A percentile compares a stretch with the other conserved stretches of the same genome.
Evolutionary conservation across 306 rosid species (phyloP).

Genomic region (Biancaea sappan): DNA sequence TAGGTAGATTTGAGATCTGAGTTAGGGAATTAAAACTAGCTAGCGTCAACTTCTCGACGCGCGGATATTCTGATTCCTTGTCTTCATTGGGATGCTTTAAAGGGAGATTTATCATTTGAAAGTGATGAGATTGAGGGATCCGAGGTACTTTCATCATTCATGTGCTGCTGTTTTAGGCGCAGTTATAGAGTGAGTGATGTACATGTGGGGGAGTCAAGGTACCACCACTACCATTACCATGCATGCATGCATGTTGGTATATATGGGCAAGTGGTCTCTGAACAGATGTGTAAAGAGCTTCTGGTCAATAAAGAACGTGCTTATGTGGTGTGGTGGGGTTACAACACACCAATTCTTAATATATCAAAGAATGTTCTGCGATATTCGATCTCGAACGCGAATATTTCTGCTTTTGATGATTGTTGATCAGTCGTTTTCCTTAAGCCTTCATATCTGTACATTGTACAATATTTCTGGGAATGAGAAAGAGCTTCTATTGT

Average conservation of each 20-base stretch:
- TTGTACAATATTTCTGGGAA: neutral
- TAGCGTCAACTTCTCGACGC: slow-evolving; percentile 2
- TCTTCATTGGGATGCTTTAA: slow-evolving; percentile 25
- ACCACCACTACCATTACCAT: slow-evolving; percentile 23
- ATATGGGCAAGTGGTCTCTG: too few relatives aligned
- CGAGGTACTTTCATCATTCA: slow-evolving; percentile 62
- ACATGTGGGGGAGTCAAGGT: slow-evolving; percentile 30
- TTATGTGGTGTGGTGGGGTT: neutral
- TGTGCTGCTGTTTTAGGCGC: slow-evolving; percentile 40
- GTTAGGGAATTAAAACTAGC: too few relatives aligned
- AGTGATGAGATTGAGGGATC: slow-evolving; percentile 68
- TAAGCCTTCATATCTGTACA: neutral
- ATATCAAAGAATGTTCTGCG: slow-evolving; percentile 20
- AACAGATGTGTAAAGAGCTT: neutral
- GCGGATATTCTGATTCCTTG: slow-evolving; percentile 1
- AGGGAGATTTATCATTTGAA: slow-evolving; percentile 53
- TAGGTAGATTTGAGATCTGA: neutral
- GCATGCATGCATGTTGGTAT: neutral
- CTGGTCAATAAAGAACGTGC: slow-evolving; percentile 43
- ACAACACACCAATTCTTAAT: slow-evolving; percentile 36
- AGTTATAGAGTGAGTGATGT: neutral
- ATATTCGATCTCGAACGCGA: slow-evolving; percentile 22
- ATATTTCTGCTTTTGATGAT: slow-evolving; percentile 45
- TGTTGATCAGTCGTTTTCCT: slow-evolving; percentile 57
- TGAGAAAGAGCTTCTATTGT: neutral